phyloP scores from a whole-genome alignment of 2,329 filamentous ascomycete genomes.

The Truncatella angustata region DNA sequence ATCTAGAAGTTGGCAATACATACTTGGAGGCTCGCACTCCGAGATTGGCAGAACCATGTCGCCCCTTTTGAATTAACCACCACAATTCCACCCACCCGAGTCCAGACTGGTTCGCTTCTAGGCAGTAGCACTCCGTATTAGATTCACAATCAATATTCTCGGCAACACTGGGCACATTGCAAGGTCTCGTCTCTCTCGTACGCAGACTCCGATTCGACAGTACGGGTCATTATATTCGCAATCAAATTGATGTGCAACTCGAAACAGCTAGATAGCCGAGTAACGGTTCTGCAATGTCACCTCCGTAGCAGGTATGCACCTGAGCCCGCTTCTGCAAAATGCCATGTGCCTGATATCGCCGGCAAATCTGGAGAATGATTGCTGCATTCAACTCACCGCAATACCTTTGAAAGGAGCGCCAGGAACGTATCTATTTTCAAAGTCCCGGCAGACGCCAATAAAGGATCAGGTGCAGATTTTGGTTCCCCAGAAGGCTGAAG shows the following conservation, averaged over 20 bases:
- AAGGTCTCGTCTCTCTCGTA: background rate
- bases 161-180: background rate
- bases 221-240: slow-evolving; percentile 9
- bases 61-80: background rate
- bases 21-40: background rate
- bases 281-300: slow-evolving; percentile 4
- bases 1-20: too few relatives aligned
- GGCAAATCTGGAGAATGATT: background rate
- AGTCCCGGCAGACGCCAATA: background rate
- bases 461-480: background rate
- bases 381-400: background rate
- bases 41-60: background rate
- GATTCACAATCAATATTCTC: background rate
- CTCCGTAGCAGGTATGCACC: background rate
- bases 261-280: slow-evolving; percentile 9
- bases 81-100: background rate
- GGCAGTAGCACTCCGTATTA: too few relatives aligned
- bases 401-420: background rate
- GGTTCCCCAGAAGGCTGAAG: background rate
- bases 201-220: slow-evolving; percentile 1
- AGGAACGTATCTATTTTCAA: background rate
- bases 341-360: slow-evolving; percentile 1
- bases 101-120: background rate
- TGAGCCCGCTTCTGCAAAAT: slow-evolving; percentile 2
- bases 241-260: slow-evolving; percentile 5